These are phyloP conservation scores for Suhomyces sp. DNA, from an alignment of 805 yeast genomes.

Conservation along the genomic window DNA sequence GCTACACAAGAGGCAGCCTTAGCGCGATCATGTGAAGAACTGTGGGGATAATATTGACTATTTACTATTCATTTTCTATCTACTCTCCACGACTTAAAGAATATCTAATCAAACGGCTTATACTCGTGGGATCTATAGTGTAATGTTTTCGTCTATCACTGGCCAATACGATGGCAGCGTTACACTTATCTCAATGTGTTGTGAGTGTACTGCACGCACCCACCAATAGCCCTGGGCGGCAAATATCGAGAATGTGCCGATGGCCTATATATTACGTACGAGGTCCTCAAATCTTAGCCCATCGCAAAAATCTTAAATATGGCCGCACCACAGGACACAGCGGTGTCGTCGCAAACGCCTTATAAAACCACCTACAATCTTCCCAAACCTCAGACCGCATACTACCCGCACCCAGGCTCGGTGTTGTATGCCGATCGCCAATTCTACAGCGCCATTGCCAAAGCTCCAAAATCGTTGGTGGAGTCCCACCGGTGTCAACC, in stretches of 20 bases:
- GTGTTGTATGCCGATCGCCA: constrained; percentile 49
- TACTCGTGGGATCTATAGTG: no score
- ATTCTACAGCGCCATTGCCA: constrained; percentile 45
- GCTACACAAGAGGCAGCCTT: background rate
- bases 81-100: no score
- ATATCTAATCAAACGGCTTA: no score
- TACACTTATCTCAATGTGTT: background rate
- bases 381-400: constrained; percentile 52
- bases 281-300: no score
- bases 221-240: background rate
- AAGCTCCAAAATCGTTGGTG: constrained; percentile 41
- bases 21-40: background rate
- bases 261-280: background rate
- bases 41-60: no score
- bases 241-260: background rate
- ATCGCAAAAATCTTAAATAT: background rate
- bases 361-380: constrained; percentile 32
- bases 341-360: constrained; percentile 30
- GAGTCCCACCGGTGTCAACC: constrained; percentile 47
- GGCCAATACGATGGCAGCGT: background rate
- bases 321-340: background rate
- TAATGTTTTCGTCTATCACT: background rate
- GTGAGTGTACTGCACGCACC: background rate
- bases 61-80: no score
- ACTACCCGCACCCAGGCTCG: constrained; percentile 54